Conservation (phyloP, 352 stramenopile species). For the Phytophthora sojae region DNA sequence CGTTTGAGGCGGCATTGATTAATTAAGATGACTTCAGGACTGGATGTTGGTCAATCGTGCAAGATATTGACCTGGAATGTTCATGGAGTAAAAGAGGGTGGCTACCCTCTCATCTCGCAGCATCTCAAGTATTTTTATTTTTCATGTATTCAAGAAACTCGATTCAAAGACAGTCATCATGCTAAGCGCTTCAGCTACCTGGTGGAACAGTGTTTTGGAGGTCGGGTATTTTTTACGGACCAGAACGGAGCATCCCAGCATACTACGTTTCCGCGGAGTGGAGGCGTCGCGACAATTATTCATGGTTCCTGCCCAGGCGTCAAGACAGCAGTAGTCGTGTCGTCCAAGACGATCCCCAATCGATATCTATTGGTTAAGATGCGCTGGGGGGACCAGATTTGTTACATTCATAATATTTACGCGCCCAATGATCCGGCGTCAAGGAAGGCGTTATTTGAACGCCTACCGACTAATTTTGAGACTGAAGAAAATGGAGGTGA, state of each 20-base stretch:
- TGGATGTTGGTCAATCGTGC: constrained; percentile 9
- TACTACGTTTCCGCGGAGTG: constrained; percentile 2
- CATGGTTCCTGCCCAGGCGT: constrained; percentile 3
- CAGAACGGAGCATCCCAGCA: neutral
- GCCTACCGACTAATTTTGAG: constrained; percentile 1
- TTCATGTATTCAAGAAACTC: constrained; percentile 13
- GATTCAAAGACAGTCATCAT: neutral
- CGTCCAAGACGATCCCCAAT: no score
- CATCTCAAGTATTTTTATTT: constrained; percentile 20
- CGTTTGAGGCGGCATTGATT: no score
- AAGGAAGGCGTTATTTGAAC: neutral
- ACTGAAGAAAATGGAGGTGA: no score
- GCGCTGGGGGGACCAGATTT: neutral
- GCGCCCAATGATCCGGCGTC: constrained; percentile 9
- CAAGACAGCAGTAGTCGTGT: neutral
- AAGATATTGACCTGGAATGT: no score
- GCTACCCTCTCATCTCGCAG: neutral
- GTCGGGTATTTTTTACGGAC: constrained; percentile 1
- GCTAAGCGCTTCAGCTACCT: neutral
- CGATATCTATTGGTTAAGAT: no score
- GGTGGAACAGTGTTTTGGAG: constrained; percentile 1
- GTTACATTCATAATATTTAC: constrained; percentile 20
- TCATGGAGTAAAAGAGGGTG: constrained; percentile 4
- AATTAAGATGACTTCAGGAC: no score
- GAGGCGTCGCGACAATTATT: constrained; percentile 8